Evolutionary conservation across 31 red algal species (phyloP).

Genomic region (Pterothamnion heteromorphum): DNA sequence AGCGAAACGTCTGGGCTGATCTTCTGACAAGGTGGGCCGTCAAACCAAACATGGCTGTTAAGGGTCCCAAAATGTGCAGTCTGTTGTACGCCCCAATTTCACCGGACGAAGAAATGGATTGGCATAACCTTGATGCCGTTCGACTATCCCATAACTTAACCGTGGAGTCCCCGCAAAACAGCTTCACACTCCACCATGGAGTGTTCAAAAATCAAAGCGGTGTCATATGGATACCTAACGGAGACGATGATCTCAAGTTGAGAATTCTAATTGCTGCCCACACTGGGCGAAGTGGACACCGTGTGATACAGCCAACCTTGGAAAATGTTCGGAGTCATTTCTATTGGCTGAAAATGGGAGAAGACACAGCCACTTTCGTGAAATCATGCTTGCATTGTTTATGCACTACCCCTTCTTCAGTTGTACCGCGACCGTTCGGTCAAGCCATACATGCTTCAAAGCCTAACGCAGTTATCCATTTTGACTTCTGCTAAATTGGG

Average conservation of each 20-base stretch:
- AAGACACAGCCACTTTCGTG: background rate
- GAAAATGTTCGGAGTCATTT: background rate
- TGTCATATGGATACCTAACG: constrained; percentile 41
- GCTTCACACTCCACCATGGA: background rate
- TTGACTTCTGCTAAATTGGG: background rate
- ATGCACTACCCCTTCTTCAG: background rate
- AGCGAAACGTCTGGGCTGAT: constrained; percentile 42
- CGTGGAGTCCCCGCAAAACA: background rate
- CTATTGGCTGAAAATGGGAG: background rate
- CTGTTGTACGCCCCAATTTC: background rate
- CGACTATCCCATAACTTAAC: background rate
- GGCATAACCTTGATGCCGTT: constrained; percentile 27
- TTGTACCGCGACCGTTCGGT: background rate
- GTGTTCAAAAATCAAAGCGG: background rate
- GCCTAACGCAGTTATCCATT: constrained; percentile 25
- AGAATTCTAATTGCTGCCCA: constrained; percentile 46
- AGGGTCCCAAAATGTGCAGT: background rate
- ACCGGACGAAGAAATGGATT: constrained; percentile 10
- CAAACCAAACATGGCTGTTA: background rate
- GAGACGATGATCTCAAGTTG: background rate
- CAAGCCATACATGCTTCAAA: background rate
- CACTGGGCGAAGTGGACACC: background rate
- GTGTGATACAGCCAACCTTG: background rate
- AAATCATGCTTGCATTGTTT: background rate
- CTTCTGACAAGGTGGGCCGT: constrained; percentile 30